Evolutionary conservation across 495 filamentous ascomycete species (phyloP).

Genomic region (Penicillium canescens): DNA sequence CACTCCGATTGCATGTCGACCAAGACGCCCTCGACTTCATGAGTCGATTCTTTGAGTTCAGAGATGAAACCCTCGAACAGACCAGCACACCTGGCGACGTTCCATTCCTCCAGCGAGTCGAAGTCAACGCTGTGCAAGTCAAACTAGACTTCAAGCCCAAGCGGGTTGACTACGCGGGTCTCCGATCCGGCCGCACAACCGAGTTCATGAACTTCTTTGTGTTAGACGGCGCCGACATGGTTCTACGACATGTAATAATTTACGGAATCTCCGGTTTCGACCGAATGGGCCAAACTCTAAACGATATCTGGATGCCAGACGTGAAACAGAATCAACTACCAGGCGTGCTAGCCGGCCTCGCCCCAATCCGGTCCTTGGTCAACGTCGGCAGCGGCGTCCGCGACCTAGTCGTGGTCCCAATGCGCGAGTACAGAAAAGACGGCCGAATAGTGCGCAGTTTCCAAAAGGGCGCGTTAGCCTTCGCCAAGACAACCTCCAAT

Average conservation of each 20-base stretch:
- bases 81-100: slow-evolving; percentile 62
- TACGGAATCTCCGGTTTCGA: slow-evolving; percentile 92
- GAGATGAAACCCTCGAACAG: slow-evolving; percentile 65
- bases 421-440: slow-evolving; percentile 91
- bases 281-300: slow-evolving; percentile 79
- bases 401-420: slow-evolving; percentile 83
- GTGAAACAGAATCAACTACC: slow-evolving; percentile 89
- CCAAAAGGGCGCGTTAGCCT: slow-evolving; percentile 82
- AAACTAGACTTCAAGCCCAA: slow-evolving; percentile 98
- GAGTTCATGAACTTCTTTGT: slow-evolving; percentile 99
- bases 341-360: slow-evolving; percentile 84
- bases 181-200: slow-evolving; percentile 96
- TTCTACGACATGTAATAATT: slow-evolving; percentile 83
- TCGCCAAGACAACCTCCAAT: slow-evolving; percentile 88
- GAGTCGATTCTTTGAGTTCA: slow-evolving; percentile 96
- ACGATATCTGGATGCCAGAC: slow-evolving; percentile 97
- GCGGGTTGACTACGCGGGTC: slow-evolving; percentile 87
- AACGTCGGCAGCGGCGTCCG: slow-evolving; percentile 86
- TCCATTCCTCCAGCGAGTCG: slow-evolving; percentile 87
- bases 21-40: slow-evolving; percentile 98
- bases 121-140: slow-evolving; percentile 79
- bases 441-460: slow-evolving; percentile 90
- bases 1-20: slow-evolving; percentile 90
- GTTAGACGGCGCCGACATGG: slow-evolving; percentile 84
- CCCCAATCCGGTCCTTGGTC: slow-evolving; percentile 82